Evolutionary conservation across 2,329 filamentous ascomycete genomes (phyloP).

Genomic region (Exophiala xenobiotica): DNA sequence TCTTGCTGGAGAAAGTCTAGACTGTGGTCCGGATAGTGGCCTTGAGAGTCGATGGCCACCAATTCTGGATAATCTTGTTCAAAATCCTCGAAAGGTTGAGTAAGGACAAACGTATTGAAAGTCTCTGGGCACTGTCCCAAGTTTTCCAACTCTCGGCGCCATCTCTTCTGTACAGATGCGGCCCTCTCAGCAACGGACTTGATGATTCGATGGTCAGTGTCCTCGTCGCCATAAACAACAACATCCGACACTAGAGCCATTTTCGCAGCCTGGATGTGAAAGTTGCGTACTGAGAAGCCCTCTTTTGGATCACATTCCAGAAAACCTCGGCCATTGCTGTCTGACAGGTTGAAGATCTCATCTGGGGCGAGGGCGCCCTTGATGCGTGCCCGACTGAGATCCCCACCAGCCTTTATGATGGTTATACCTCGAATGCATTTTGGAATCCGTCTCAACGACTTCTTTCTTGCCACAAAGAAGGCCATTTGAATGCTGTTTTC

Average conservation of each 20-base stretch:
- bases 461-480: constrained; percentile 80
- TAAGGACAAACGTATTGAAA: constrained; percentile 83
- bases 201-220: constrained; percentile 61
- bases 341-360: constrained; percentile 66
- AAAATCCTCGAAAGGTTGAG: constrained; percentile 60
- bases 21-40: constrained; percentile 70
- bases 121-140: constrained; percentile 56
- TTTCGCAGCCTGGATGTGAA: constrained; percentile 93
- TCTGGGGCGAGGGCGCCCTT: constrained; percentile 83
- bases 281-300: constrained; percentile 94
- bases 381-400: constrained; percentile 70
- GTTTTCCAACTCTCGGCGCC: constrained; percentile 65
- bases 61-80: constrained; percentile 69
- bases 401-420: constrained; percentile 83
- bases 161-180: constrained; percentile 72
- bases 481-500: constrained; percentile 84
- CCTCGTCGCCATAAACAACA: constrained; percentile 81
- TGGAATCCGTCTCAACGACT: constrained; percentile 67
- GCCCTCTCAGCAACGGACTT: constrained; percentile 64
- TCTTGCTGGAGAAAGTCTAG: constrained; percentile 91
- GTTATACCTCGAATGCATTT: constrained; percentile 77
- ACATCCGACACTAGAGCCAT: constrained; percentile 86
- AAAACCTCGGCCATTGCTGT: constrained; percentile 60
- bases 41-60: constrained; percentile 71
- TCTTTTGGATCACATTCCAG: constrained; percentile 80